Percentiles rank a stretch among this genome's conserved stretches.
phyloP scores from a whole-genome alignment of 177 flowering plant genomes.

The Vitis hybrid region DNA sequence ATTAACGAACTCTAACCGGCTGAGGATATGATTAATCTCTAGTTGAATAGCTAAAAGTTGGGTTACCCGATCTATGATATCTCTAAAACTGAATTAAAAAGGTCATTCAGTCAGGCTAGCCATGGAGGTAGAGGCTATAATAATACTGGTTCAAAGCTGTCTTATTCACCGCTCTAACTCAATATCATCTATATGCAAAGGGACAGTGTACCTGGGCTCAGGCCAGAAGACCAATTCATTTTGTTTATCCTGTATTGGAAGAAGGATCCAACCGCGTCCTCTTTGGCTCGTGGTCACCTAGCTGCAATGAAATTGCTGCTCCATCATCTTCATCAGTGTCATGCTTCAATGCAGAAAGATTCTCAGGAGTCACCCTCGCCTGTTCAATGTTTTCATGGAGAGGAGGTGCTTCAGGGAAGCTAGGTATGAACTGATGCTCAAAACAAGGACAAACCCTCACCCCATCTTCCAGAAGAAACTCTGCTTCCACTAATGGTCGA shows the following conservation, averaged over 20 bases:
- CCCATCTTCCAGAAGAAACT: slow-evolving; percentile 35
- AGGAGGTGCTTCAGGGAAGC: slow-evolving; percentile 44
- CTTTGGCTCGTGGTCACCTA: slow-evolving; percentile 82
- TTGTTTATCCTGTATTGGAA: slow-evolving; percentile 26
- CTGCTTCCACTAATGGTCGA: slow-evolving; percentile 27
- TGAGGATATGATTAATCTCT: too few species aligned
- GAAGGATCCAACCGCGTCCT: slow-evolving; percentile 53
- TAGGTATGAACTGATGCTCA: slow-evolving; percentile 72
- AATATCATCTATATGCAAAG: too few species aligned
- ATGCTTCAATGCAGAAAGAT: slow-evolving; percentile 66
- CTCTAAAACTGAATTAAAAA: too few species aligned
- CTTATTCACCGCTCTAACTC: too few species aligned
- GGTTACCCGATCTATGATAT: too few species aligned
- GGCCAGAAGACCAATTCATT: slow-evolving; percentile 14
- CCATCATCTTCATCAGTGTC: slow-evolving; percentile 61
- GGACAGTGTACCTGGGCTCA: too few species aligned
- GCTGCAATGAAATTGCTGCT: slow-evolving; percentile 49
- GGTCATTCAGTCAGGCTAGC: too few species aligned
- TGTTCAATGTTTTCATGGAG: slow-evolving; percentile 33
- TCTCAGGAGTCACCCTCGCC: slow-evolving; percentile 37
- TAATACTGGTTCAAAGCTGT: too few species aligned
- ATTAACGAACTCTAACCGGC: too few species aligned
- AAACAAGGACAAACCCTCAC: slow-evolving; percentile 32
- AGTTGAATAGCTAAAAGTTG: too few species aligned
- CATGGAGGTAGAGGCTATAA: too few species aligned